A percentile compares a stretch with the other conserved stretches of the same genome.
Conservation (phyloP, 2,329 filamentous ascomycete genomes). For the Paecilomyces sp. region DNA sequence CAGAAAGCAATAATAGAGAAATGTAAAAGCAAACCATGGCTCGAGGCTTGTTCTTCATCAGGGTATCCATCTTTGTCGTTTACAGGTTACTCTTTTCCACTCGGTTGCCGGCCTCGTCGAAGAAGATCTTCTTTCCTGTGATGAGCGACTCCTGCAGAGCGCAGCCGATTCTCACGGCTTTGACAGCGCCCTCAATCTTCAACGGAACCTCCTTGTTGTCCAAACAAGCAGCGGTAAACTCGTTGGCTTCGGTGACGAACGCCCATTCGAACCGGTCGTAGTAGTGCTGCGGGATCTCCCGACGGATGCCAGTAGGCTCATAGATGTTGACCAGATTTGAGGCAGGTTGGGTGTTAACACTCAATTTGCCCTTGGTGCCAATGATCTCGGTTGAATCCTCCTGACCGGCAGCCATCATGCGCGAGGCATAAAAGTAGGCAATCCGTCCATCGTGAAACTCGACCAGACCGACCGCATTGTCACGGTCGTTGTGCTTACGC, state of each 20-base stretch:
- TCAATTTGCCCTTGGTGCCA: constrained; percentile 48
- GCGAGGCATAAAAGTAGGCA: constrained; percentile 24
- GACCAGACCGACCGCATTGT: constrained; percentile 29
- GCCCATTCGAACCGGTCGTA: constrained; percentile 59
- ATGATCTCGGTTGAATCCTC: constrained; percentile 27
- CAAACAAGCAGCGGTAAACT: constrained; percentile 55
- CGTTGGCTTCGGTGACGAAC: constrained; percentile 58
- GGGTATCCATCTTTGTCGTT: background rate
- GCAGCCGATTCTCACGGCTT: constrained; percentile 51
- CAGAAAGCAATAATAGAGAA: background rate
- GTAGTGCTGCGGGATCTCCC: constrained; percentile 57
- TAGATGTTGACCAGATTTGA: constrained; percentile 51
- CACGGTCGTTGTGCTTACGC: constrained; percentile 23
- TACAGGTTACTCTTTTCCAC: constrained; percentile 36
- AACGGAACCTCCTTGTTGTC: constrained; percentile 51
- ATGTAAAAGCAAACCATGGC: background rate
- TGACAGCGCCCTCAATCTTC: constrained; percentile 51
- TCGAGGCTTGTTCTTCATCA: background rate
- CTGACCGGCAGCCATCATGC: constrained; percentile 29
- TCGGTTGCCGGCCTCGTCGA: constrained; percentile 48
- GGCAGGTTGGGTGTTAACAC: constrained; percentile 54
- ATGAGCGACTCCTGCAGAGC: constrained; percentile 53
- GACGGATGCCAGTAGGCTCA: constrained; percentile 46
- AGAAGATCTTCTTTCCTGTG: constrained; percentile 50
- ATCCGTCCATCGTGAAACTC: constrained; percentile 32